phyloP scores from a whole-genome alignment of 441 rosid genomes.

The Bocquillonia castaneifolia region DNA sequence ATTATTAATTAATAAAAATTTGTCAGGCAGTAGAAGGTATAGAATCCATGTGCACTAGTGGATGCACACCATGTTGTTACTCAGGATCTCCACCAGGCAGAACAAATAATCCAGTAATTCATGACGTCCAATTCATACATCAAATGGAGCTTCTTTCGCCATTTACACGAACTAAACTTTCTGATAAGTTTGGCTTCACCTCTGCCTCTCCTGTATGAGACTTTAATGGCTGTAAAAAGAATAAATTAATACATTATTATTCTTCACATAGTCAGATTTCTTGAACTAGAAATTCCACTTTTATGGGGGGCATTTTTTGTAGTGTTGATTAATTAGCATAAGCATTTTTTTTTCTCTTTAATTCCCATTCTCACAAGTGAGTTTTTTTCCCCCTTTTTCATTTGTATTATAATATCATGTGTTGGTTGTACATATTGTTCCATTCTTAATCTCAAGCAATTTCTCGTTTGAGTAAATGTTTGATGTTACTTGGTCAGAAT shows the following conservation, averaged over 20 bases:
- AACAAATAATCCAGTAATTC: conserved; percentile 62
- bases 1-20: no score
- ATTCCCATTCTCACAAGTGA: no score
- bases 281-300: neutral
- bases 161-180: conserved; percentile 47
- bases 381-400: no score
- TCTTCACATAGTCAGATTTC: neutral
- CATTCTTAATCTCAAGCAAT: no score
- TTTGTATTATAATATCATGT: no score
- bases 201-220: conserved; percentile 36
- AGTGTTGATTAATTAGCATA: conserved; percentile 12
- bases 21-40: conserved; percentile 37
- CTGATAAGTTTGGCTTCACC: conserved; percentile 36
- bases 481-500: no score
- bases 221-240: no score
- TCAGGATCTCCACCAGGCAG: conserved; percentile 71
- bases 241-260: no score
- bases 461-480: no score
- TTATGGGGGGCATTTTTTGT: neutral
- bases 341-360: no score
- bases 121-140: conserved; percentile 56
- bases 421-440: no score
- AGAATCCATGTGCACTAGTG: conserved; percentile 35
- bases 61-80: conserved; percentile 40
- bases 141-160: conserved; percentile 61